Evolutionary conservation across 805 yeast species (phyloP).

Genomic region (Wickerhamiella hasegawae): DNA sequence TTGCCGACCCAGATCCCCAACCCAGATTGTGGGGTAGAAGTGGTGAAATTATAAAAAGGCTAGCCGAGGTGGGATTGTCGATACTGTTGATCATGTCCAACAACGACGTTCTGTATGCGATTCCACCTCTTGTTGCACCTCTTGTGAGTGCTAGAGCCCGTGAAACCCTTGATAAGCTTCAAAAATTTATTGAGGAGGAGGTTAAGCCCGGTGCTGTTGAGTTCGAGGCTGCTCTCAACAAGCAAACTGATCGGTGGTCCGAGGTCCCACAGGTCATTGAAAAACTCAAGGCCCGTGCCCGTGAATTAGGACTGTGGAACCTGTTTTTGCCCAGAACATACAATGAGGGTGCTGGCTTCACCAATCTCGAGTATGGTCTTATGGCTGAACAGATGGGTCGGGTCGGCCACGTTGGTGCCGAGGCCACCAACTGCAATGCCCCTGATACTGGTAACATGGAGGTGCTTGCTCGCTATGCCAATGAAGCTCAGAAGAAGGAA

Average conservation of each 20-base stretch:
- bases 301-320: slow-evolving; percentile 41
- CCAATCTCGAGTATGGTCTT: slow-evolving; percentile 47
- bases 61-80: no score
- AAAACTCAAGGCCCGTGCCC: slow-evolving; percentile 36
- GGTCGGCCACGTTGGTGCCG: slow-evolving; percentile 33
- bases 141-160: slow-evolving; percentile 22
- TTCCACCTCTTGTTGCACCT: slow-evolving; percentile 7
- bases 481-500: slow-evolving; percentile 27
- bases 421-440: slow-evolving; percentile 42
- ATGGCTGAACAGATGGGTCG: slow-evolving; percentile 50
- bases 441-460: slow-evolving; percentile 56
- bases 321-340: slow-evolving; percentile 35
- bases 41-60: no score
- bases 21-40: no score
- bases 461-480: slow-evolving; percentile 25
- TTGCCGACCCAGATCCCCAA: no score
- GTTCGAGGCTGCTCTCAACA: slow-evolving; percentile 26
- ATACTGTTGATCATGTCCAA: no score
- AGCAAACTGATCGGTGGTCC: slow-evolving; percentile 33
- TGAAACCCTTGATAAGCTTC: slow-evolving; percentile 23
- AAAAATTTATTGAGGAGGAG: slow-evolving; percentile 38
- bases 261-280: slow-evolving; percentile 33
- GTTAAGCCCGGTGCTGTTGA: slow-evolving; percentile 40
- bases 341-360: slow-evolving; percentile 38
- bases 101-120: slow-evolving; percentile 4